Evolutionary conservation across 805 yeast genomes (phyloP).

Genomic region (Torulaspora gathmanii): DNA sequence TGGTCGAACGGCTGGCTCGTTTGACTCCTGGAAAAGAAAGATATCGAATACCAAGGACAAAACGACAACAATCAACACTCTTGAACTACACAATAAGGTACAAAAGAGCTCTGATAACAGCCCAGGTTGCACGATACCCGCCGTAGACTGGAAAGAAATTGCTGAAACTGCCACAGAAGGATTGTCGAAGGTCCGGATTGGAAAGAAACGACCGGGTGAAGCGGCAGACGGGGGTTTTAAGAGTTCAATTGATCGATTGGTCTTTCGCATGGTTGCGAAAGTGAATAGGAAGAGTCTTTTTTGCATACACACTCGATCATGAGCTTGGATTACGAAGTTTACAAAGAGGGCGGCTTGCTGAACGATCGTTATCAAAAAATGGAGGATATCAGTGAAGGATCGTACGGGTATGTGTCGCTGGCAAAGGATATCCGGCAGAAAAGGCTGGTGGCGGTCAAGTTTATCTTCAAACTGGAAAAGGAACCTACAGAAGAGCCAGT

Average conservation of each 20-base stretch:
- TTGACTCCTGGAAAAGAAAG: constrained; percentile 8
- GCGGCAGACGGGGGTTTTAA: too few relatives aligned
- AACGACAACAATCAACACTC: neutral
- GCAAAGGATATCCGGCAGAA: constrained; percentile 61
- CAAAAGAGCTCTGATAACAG: constrained; percentile 2
- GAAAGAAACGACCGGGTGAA: too few relatives aligned
- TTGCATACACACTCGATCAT: constrained; percentile 8
- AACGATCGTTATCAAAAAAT: constrained; percentile 62
- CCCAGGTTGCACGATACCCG: neutral
- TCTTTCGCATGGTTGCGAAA: neutral
- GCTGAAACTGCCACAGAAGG: too few relatives aligned
- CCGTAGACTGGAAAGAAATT: too few relatives aligned
- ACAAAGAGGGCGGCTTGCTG: constrained; percentile 48
- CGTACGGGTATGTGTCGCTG: constrained; percentile 85
- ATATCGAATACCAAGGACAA: constrained; percentile 6
- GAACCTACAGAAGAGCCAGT: constrained; percentile 31
- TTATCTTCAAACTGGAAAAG: constrained; percentile 58
- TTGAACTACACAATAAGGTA: neutral
- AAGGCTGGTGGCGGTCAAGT: constrained; percentile 76
- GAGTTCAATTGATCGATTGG: neutral
- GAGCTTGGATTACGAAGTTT: constrained; percentile 37
- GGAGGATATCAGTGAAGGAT: constrained; percentile 80
- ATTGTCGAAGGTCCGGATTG: too few relatives aligned
- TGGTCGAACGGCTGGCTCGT: constrained; percentile 2
- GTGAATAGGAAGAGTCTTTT: neutral